phyloP scores from a whole-genome alignment of 768 basidiomycete species.

The Lepiota subincarnata region DNA sequence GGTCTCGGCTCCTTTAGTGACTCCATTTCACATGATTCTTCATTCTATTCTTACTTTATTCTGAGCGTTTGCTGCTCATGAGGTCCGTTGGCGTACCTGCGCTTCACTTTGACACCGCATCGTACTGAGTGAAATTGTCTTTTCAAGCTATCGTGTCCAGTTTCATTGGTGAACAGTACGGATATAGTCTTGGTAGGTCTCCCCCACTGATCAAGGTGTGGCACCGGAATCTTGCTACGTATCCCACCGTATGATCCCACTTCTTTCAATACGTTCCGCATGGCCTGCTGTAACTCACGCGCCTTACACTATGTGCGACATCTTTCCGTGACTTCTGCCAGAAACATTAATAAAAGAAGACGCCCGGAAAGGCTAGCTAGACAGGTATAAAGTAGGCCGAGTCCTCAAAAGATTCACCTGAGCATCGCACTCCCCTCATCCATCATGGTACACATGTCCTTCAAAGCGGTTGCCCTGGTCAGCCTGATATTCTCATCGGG shows the following conservation, averaged over 20 bases:
- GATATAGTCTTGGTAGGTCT: neutral
- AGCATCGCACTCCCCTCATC: neutral
- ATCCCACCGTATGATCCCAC: neutral
- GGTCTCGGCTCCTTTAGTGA: neutral
- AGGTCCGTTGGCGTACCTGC: neutral
- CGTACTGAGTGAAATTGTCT: neutral
- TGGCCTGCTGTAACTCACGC: neutral
- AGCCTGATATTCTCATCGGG: neutral
- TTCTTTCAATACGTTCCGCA: neutral
- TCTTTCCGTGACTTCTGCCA: neutral
- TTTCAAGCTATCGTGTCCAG: neutral
- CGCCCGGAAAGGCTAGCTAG: neutral
- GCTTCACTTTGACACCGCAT: too few relatives aligned
- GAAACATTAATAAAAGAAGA: neutral
- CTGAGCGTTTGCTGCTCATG: too few relatives aligned
- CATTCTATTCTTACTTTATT: neutral
- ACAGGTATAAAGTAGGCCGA: neutral
- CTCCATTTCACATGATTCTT: slow-evolving; percentile 1
- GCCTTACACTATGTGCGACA: neutral
- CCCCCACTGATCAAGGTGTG: neutral
- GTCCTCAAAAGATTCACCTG: neutral
- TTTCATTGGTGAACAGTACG: neutral
- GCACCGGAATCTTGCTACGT: neutral
- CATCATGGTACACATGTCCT: neutral
- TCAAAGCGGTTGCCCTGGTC: neutral